Evolutionary conservation across 1,284 basidiomycete species (phyloP).

Genomic region (Meripilus lineatus): DNA sequence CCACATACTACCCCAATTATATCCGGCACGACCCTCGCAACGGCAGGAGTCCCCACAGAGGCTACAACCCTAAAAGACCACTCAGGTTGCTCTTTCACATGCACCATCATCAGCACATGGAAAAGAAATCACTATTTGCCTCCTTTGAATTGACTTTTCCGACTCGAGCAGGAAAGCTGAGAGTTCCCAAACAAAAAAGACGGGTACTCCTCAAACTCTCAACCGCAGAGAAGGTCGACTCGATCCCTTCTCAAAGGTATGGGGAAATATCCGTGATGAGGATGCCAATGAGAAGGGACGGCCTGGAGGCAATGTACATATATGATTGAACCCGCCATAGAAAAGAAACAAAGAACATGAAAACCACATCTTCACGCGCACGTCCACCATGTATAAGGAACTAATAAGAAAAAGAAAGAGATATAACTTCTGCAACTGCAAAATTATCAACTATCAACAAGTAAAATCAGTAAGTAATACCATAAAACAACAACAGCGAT

Average conservation of each 20-base stretch:
- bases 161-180: no score
- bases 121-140: not conserved
- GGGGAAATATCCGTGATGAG: no score
- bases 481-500: no score
- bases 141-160: not conserved
- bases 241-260: not conserved
- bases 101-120: not conserved
- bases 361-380: not conserved
- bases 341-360: not conserved
- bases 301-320: not conserved
- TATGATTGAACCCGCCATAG: no score
- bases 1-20: constrained; percentile 63
- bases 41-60: constrained; percentile 70
- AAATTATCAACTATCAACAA: no score
- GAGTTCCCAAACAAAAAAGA: not conserved
- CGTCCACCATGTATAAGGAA: not conserved
- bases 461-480: no score
- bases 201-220: not conserved
- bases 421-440: not conserved
- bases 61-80: constrained; percentile 34
- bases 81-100: constrained; percentile 14
- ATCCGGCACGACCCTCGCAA: constrained; percentile 63
- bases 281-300: not conserved
- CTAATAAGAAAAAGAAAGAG: constrained; percentile 1
- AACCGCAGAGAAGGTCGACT: not conserved